Conservation (phyloP, 2,329 filamentous ascomycete species). For the Colletotrichum gigasporum region DNA sequence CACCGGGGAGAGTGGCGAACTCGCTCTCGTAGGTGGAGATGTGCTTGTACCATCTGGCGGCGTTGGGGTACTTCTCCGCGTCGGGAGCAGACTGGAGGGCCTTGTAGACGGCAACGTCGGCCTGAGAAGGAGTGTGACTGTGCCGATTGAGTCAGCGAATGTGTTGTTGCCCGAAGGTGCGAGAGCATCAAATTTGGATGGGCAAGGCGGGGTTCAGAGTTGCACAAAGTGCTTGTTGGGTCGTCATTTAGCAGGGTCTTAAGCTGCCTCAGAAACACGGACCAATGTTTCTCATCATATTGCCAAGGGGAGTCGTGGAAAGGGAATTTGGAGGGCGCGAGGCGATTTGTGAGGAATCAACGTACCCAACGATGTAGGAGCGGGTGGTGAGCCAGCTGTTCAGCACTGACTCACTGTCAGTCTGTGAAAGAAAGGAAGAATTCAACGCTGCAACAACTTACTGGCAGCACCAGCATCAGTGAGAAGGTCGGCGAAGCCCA, state of each 20-base stretch:
- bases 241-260: conserved; percentile 91
- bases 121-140: conserved; percentile 80
- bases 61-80: conserved; percentile 89
- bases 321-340: background rate
- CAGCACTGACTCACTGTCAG: conserved; percentile 62
- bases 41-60: conserved; percentile 99
- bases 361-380: conserved; percentile 87
- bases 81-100: conserved; percentile 80
- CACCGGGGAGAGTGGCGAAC: conserved; percentile 89
- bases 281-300: conserved; percentile 90
- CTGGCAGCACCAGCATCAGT: conserved; percentile 68
- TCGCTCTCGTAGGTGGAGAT: conserved; percentile 92
- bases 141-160: conserved; percentile 12
- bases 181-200: background rate
- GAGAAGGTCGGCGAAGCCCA: conserved; percentile 77
- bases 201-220: conserved; percentile 66
- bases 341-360: conserved; percentile 36
- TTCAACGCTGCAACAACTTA: conserved; percentile 44
- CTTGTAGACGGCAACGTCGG: conserved; percentile 97
- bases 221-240: conserved; percentile 76
- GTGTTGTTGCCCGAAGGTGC: background rate
- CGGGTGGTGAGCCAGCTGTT: conserved; percentile 79
- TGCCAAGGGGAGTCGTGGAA: conserved; percentile 11
- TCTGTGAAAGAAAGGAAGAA: conserved; percentile 33
- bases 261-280: conserved; percentile 94